Base-by-base conservation (phyloP, 768 basidiomycete genomes). In the Leucocoprinus sp. region DNA sequence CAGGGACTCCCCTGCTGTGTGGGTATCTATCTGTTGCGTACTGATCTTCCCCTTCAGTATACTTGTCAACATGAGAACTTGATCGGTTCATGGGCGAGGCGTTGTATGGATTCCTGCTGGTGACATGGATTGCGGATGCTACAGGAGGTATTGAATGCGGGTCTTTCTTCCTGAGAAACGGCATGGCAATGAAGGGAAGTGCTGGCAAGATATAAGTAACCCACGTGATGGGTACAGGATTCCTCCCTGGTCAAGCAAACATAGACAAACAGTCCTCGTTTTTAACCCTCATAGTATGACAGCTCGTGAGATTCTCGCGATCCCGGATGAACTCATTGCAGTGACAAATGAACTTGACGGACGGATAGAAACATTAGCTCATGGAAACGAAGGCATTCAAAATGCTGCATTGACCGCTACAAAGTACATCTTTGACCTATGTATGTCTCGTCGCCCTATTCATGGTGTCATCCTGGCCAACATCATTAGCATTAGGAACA, bases 361-460 rank as follows among this genome's bases (percentile, higher is more conserved):
- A 29, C 64, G 66, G 23, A 70, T 75, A 19, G 76, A 84, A 57
- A 65, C 63, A 6, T 63, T 89, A 49, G 74, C 75, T n/a, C 56
- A 61, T 8, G 77, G 80, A 36, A 76, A 65, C 58, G 53, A 63
- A 37, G 73, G 74, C 33, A 68, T 87, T 22, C 72, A 72, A 34
- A 57, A 62, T 42, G 72, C 77, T 40, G 80, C 85, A 14, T 64
- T 91, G 21, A 60, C 66, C 43, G 84, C 85, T n/a, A 64, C 82
- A 17, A 85, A 88, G 65, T 77, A 74, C 56, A 61, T 87, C 11
- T 92, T 89, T 53, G 84, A 90, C 60, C 64, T 81, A 41, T 82
- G 87, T 88, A 59, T 51, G 80, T 59, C 28, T 31, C 22, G 24
- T 27, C 8, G 18, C 14, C 37, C 42, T 50, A 24, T 28, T 39